These are phyloP conservation scores for Aspergillus sp. DNA, from an alignment of 2,329 filamentous ascomycete genomes.

Conservation along the genomic window DNA sequence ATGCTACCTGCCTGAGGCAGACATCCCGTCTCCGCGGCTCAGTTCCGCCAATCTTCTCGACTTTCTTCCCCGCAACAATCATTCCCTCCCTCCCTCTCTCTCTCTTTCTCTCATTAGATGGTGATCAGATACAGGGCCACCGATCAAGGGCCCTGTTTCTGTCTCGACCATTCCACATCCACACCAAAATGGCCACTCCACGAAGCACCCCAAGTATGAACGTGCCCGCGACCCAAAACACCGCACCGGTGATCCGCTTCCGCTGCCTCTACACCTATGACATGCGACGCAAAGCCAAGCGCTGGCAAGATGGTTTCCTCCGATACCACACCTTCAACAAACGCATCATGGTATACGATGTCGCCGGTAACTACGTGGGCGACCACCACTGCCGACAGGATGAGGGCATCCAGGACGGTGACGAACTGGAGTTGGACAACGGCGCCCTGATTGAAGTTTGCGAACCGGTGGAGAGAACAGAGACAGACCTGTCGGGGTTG, in stretches of 20 bases:
- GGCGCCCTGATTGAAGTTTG: constrained; percentile 77
- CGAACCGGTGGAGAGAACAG: constrained; percentile 69
- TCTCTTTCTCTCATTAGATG: constrained; percentile 14
- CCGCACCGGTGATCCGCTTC: constrained; percentile 77
- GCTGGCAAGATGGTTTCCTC: constrained; percentile 90
- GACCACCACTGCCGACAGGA: constrained; percentile 78
- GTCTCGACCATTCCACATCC: constrained; percentile 16
- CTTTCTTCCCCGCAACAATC: neutral
- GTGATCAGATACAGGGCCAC: constrained; percentile 10
- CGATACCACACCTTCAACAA: constrained; percentile 91
- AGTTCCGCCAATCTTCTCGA: neutral
- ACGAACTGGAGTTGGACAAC: constrained; percentile 78
- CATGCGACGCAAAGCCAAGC: constrained; percentile 80
- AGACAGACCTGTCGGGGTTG: constrained; percentile 77
- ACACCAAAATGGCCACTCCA: constrained; percentile 2
- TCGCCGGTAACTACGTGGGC: constrained; percentile 75
- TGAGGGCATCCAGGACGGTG: constrained; percentile 72
- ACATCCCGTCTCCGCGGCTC: neutral
- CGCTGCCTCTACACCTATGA: constrained; percentile 86
- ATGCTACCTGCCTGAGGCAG: too few species aligned
- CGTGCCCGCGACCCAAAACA: constrained; percentile 57
- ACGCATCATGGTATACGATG: constrained; percentile 86
- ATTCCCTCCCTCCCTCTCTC: neutral
- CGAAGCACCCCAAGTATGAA: constrained; percentile 37
- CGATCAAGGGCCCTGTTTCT: constrained; percentile 14